A percentile compares a stretch with the other conserved stretches of the same genome.
Evolutionary conservation across 176 grass and related monocot species (phyloP).

Genomic region (Avena eriantha): DNA sequence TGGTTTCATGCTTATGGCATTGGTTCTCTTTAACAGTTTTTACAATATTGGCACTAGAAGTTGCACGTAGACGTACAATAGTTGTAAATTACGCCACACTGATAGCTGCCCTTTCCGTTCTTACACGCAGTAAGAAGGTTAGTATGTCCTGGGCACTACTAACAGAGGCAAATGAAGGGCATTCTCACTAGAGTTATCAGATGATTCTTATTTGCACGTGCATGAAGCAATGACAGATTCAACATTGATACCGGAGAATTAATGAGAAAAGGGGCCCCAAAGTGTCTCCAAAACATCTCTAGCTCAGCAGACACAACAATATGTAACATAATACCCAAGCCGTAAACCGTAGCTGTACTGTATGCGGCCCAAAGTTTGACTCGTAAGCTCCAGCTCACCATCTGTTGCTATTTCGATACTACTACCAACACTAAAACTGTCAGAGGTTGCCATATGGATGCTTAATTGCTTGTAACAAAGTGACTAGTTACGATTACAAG

Average conservation of each 20-base stretch:
- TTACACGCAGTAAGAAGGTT: neutral
- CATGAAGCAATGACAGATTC: neutral
- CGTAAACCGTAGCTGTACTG: neutral
- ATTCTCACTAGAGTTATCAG: neutral
- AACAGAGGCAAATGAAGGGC: neutral
- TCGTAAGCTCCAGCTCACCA: neutral
- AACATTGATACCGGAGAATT: neutral
- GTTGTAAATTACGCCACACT: neutral
- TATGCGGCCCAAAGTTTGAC: neutral
- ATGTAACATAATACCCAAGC: neutral
- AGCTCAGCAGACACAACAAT: neutral
- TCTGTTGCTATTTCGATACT: neutral
- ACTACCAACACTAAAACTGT: neutral
- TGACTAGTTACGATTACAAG: too few relatives aligned
- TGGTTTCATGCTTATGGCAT: neutral
- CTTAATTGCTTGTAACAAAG: neutral
- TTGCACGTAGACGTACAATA: neutral
- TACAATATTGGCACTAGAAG: neutral
- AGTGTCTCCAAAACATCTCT: neutral
- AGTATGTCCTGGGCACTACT: neutral
- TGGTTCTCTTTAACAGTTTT: neutral
- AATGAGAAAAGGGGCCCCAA: neutral
- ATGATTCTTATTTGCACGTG: neutral
- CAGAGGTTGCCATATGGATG: neutral
- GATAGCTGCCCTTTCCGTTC: neutral